These are phyloP conservation scores for Pyrrhoderma lamaoense DNA, from an alignment of 1,284 basidiomycete species.

Conservation along the genomic window DNA sequence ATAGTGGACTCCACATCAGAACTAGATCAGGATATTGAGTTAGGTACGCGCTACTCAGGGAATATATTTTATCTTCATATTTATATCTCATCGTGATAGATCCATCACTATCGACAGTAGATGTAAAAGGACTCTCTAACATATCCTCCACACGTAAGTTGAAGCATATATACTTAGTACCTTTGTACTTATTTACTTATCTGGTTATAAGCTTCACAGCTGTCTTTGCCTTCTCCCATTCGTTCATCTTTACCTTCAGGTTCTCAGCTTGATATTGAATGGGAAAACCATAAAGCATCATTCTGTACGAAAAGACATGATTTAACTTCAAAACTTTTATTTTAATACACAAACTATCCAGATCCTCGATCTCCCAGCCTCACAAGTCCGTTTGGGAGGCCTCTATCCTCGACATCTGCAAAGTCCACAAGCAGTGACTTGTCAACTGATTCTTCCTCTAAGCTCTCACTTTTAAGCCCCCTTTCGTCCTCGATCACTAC, in stretches of 20 bases:
- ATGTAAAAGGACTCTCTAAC: background rate
- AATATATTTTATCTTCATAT: too few species aligned
- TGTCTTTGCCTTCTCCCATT: background rate
- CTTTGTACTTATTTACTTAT: background rate
- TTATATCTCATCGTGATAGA: too few species aligned
- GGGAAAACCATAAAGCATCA: constrained; percentile 13
- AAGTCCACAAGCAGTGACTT: too few species aligned
- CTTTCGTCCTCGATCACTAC: background rate
- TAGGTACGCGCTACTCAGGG: too few species aligned
- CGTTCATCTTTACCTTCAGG: background rate
- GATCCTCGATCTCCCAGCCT: background rate
- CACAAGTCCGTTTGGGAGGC: too few species aligned
- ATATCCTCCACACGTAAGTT: background rate
- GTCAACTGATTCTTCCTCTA: too few species aligned
- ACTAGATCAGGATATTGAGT: too few species aligned
- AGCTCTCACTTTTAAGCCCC: too few species aligned
- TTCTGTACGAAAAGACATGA: background rate
- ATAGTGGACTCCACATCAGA: background rate
- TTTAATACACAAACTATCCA: background rate
- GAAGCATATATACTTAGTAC: background rate
- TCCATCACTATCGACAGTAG: too few species aligned
- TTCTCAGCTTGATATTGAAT: constrained; percentile 6
- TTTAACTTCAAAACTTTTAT: too few species aligned
- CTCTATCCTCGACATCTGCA: too few species aligned
- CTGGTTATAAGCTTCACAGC: background rate